phyloP scores from a whole-genome alignment of 1,139 yeast genomes.

The Pichia sp. region DNA sequence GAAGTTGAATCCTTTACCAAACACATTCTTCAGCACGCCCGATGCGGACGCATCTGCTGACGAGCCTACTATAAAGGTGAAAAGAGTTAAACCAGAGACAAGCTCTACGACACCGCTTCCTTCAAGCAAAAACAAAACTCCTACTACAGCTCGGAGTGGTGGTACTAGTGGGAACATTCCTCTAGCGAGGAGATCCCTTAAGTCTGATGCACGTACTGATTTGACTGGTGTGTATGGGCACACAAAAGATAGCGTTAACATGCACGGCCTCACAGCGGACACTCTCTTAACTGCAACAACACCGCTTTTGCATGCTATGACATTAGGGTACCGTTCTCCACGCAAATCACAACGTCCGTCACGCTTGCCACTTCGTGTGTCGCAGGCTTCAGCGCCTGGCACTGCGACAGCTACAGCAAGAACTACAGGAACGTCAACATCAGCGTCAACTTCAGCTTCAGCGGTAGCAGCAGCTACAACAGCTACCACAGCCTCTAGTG shows the following conservation, averaged over 20 bases:
- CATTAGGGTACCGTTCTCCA: background rate
- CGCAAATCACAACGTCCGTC: background rate
- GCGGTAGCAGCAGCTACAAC: background rate
- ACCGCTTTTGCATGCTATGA: background rate
- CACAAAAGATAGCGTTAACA: too few relatives aligned
- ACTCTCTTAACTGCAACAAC: background rate
- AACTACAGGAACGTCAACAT: too few relatives aligned
- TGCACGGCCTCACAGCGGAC: too few relatives aligned
- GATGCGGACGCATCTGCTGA: constrained; percentile 12
- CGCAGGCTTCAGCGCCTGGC: background rate
- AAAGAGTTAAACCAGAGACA: constrained; percentile 1
- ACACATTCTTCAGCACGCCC: constrained; percentile 1
- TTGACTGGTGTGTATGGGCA: too few relatives aligned
- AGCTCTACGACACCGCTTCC: background rate
- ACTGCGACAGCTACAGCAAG: too few relatives aligned
- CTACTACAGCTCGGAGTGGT: background rate
- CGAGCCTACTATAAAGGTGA: constrained; percentile 25
- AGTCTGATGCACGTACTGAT: background rate
- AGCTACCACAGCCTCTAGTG: background rate
- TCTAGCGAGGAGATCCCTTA: background rate
- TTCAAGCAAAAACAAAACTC: background rate
- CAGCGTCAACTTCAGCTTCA: too few relatives aligned
- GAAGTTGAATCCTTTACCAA: constrained; percentile 11
- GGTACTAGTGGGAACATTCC: background rate
- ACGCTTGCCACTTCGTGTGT: background rate